Evolutionary conservation across 306 rosid genomes (phyloP).

Genomic region (Sindora glabra): DNA sequence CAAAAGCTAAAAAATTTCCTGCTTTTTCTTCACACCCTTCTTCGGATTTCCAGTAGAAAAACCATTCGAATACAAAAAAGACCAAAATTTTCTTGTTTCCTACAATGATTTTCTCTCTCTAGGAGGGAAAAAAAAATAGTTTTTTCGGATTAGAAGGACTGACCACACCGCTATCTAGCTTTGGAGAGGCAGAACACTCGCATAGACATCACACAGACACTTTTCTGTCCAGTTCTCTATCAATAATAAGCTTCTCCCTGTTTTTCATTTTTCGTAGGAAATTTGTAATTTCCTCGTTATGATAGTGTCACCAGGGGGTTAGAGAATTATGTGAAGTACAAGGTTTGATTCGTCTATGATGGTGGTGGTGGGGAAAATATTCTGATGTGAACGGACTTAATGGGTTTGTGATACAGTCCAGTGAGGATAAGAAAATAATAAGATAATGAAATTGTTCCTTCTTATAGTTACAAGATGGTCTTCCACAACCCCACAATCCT

Average conservation of each 20-base stretch:
- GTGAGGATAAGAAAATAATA: conserved; percentile 19
- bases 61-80: conserved; percentile 49
- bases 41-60: conserved; percentile 53
- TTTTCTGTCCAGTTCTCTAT: conserved; percentile 30
- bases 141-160: conserved; percentile 41
- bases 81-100: conserved; percentile 22
- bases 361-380: not conserved
- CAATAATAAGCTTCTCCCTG: conserved; percentile 47
- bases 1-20: conserved; percentile 5
- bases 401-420: not conserved
- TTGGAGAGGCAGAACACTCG: conserved; percentile 32
- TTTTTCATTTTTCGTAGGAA: conserved; percentile 27
- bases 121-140: conserved; percentile 47
- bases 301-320: conserved; percentile 24
- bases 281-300: conserved; percentile 3
- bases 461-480: too few relatives aligned
- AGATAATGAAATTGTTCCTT: not conserved
- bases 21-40: conserved; percentile 26
- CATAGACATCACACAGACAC: conserved; percentile 10
- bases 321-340: conserved; percentile 4
- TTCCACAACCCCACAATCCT: too few relatives aligned
- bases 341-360: conserved; percentile 2
- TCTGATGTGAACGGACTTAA: conserved; percentile 21
- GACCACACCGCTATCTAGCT: conserved; percentile 45
- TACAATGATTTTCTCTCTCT: conserved; percentile 19